These are phyloP conservation scores for Schizosaccharomyces japonicus DNA, from an alignment of 805 yeast species.

Conservation along the genomic window DNA sequence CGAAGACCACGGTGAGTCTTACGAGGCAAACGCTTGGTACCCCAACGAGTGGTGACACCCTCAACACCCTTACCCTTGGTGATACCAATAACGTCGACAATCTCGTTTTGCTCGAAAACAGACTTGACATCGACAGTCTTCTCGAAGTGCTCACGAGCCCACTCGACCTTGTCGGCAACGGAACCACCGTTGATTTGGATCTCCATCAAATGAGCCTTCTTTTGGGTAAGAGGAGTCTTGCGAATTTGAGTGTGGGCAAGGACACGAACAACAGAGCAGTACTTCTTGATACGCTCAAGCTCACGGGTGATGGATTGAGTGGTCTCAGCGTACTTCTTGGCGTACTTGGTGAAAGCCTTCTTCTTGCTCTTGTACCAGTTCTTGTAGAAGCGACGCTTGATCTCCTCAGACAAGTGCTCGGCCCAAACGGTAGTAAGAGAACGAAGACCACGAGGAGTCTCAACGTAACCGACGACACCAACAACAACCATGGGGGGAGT, in stretches of 20 bases:
- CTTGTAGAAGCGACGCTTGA: slow-evolving; percentile 99
- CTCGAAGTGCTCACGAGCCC: slow-evolving; percentile 98
- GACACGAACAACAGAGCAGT: slow-evolving; percentile 96
- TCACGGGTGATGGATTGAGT: slow-evolving; percentile 79
- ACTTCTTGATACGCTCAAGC: slow-evolving; percentile 94
- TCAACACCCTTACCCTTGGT: slow-evolving; percentile 99
- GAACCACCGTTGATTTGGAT: slow-evolving; percentile 99
- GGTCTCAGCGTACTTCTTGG: slow-evolving; percentile 69
- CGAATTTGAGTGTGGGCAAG: slow-evolving; percentile 98
- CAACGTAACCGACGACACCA: slow-evolving; percentile 99
- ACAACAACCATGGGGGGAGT: slow-evolving; percentile 97
- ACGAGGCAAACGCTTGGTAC: slow-evolving; percentile 99
- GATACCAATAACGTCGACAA: slow-evolving; percentile 94
- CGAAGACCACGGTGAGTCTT: slow-evolving; percentile 99
- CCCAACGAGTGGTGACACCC: slow-evolving; percentile 99
- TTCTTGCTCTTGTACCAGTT: slow-evolving; percentile 99
- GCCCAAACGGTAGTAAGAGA: slow-evolving; percentile 99
- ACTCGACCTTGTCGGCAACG: slow-evolving; percentile 84
- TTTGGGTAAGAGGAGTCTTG: slow-evolving; percentile 95
- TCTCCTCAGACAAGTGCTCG: slow-evolving; percentile 96
- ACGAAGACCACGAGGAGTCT: slow-evolving; percentile 99
- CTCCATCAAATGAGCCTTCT: slow-evolving; percentile 99
- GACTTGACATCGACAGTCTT: slow-evolving; percentile 89
- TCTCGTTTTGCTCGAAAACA: slow-evolving; percentile 96
- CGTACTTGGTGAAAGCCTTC: slow-evolving; percentile 99